Evolutionary conservation across 1,284 basidiomycete genomes (phyloP).

Genomic region (Mycosarcoma maydis): DNA sequence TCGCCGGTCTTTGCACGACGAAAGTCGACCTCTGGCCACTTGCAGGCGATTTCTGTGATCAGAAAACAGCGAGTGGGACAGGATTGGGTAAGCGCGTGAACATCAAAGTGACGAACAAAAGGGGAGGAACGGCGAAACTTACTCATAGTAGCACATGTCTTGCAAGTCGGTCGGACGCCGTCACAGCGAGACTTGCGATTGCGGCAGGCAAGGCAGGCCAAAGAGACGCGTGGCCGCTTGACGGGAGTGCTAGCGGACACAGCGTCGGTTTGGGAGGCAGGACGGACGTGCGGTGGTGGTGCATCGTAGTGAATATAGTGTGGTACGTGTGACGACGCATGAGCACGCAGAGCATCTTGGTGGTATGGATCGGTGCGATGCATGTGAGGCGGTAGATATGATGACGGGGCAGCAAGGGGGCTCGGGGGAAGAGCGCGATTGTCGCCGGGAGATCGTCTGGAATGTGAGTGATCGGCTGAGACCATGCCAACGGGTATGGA

Average conservation of each 20-base stretch:
- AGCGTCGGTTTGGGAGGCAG: conserved; percentile 11
- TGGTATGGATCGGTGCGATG: conserved; percentile 15
- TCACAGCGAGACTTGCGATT: conserved; percentile 51
- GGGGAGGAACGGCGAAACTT: conserved; percentile 10
- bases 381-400: conserved; percentile 6
- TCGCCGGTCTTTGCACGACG: conserved; percentile 46
- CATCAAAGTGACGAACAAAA: too few relatives aligned
- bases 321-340: conserved; percentile 19
- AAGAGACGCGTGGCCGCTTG: conserved; percentile 49
- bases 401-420: neutral
- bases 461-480: conserved; percentile 26
- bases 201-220: conserved; percentile 45
- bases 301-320: conserved; percentile 21
- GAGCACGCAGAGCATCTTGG: conserved; percentile 12
- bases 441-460: conserved; percentile 23
- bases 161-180: conserved; percentile 46
- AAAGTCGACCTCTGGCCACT: conserved; percentile 51
- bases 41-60: conserved; percentile 41
- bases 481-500: conserved; percentile 33
- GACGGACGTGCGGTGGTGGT: conserved; percentile 10
- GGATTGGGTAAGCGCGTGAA: too few relatives aligned
- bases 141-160: conserved; percentile 50
- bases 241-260: conserved; percentile 16
- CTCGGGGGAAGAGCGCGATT: conserved; percentile 1
- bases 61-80: neutral